Evolutionary conservation across 352 stramenopile genomes (phyloP), one percentile per base, ranked within the genome.

Genomic region (Pythium oligandrum): DNA sequence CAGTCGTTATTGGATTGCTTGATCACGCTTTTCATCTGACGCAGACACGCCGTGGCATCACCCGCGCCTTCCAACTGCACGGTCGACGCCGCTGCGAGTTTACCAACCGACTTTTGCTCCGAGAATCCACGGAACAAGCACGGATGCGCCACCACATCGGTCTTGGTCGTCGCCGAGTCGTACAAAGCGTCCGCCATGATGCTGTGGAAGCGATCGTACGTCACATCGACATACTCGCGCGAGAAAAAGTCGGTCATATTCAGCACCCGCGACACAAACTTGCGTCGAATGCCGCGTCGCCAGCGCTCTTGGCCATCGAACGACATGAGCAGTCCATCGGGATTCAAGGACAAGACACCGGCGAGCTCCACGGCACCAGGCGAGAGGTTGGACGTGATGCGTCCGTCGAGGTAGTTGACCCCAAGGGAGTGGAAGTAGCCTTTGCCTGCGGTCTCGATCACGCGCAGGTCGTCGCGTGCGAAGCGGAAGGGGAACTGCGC

Each of bases 301-400:
- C 81, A 91, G 33, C 81, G 78, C 44, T 89, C 78, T 5, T 73
- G 57, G 6, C 73, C 62, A 50, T 91, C 81, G 42, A 91, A 89
- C n/a, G 66, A 60, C 46, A 91, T 69, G 40, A 71, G 53, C 39
- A 61, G 58, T 8, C 62, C 53, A 40, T 80, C 59, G 17, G 64
- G 64, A 31, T 85, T 62, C 43, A 85, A 66, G n/a, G 73, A 63
- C 3, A 91, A 48, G 35, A 88, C 31, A 2, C 78, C 81, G 31
- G 70, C 75, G 9, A 89, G 64, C 70, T 88, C 74, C 4, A 73
- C 57, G 39, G 69, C 63, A 40, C 75, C 78, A 2, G 81, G 81
- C 50, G 58, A 73, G 33, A 91, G 65, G 33, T 72, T 69, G 30
- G 68, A 59, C 0, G 64, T 61, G 32, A 91, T 63, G 48, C 61